These are phyloP conservation scores for Eimeria brunetti DNA, from an alignment of 169 alveolate species.

Conservation along the genomic window DNA sequence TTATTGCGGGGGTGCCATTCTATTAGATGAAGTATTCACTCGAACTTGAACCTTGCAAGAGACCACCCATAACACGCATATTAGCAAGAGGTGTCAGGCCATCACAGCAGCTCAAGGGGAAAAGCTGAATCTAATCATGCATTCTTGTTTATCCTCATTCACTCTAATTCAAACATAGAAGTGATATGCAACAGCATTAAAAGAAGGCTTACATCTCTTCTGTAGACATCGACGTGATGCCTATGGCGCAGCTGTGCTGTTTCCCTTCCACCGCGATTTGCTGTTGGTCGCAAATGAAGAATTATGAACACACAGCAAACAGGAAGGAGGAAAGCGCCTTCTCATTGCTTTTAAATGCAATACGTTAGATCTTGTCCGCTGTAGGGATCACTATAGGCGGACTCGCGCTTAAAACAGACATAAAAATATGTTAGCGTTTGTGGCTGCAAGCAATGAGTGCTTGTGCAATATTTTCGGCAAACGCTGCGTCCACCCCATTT, in stretches of 20 bases:
- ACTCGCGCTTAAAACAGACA: too few species aligned
- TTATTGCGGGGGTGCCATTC: too few species aligned
- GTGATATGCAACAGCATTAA: background rate
- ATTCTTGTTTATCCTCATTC: too few species aligned
- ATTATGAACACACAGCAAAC: background rate
- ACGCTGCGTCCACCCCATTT: too few species aligned
- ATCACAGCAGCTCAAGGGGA: too few species aligned
- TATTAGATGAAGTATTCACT: too few species aligned
- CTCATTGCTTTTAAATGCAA: background rate
- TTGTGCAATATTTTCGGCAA: background rate
- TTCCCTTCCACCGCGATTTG: constrained; percentile 96
- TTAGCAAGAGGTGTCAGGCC: background rate
- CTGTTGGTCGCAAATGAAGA: constrained; percentile 75
- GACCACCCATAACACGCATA: background rate
- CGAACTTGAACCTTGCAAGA: too few species aligned
- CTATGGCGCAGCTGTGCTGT: constrained; percentile 97
- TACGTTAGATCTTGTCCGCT: background rate
- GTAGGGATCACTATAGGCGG: background rate
- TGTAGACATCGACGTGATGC: constrained; percentile 95
- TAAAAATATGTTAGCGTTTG: too few species aligned
- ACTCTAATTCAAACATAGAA: background rate
- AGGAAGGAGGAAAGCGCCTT: background rate
- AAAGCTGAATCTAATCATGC: background rate
- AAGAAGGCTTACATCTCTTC: constrained; percentile 90
- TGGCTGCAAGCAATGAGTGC: background rate